Evolutionary conservation across 768 basidiomycete species (phyloP).

Genomic region (Collybia sordida): DNA sequence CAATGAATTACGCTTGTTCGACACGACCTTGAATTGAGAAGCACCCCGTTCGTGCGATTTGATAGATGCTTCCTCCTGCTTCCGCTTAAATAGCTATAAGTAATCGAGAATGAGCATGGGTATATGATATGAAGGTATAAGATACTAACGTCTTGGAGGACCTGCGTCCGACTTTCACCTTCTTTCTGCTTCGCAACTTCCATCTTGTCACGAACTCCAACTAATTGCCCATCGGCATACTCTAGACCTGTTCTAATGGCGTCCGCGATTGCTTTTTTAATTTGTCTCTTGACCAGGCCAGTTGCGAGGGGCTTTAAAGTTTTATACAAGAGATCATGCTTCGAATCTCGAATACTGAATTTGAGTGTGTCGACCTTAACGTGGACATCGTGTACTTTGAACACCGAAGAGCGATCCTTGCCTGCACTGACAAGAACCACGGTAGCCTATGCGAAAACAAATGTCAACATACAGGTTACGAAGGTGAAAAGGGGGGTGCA

Average conservation of each 20-base stretch:
- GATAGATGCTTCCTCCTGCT: slow-evolving; percentile 39
- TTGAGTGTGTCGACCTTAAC: slow-evolving; percentile 87
- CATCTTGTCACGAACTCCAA: slow-evolving; percentile 82
- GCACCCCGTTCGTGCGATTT: slow-evolving; percentile 15
- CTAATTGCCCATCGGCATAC: slow-evolving; percentile 87
- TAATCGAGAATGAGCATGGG: background rate
- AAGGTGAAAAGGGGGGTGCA: slow-evolving; percentile 16
- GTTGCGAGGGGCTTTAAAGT: slow-evolving; percentile 78
- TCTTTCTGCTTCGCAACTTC: slow-evolving; percentile 49
- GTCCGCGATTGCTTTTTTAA: slow-evolving; percentile 53
- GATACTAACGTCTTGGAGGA: slow-evolving; percentile 55
- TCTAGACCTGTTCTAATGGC: slow-evolving; percentile 80
- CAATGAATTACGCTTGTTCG: slow-evolving; percentile 67
- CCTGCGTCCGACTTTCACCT: slow-evolving; percentile 39
- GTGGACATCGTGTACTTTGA: slow-evolving; percentile 67
- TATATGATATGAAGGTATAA: slow-evolving; percentile 1
- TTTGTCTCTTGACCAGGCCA: slow-evolving; percentile 77
- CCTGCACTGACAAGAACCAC: slow-evolving; percentile 60
- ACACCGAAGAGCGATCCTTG: slow-evolving; percentile 68
- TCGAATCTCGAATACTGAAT: slow-evolving; percentile 88
- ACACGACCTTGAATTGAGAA: slow-evolving; percentile 71
- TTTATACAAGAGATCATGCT: slow-evolving; percentile 89
- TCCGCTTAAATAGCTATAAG: slow-evolving; percentile 56
- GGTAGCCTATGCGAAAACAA: slow-evolving; percentile 37
- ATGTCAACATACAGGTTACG: background rate